These are phyloP conservation scores for Puya raimondii DNA, from an alignment of 176 grass and related monocot genomes.

Conservation along the genomic window DNA sequence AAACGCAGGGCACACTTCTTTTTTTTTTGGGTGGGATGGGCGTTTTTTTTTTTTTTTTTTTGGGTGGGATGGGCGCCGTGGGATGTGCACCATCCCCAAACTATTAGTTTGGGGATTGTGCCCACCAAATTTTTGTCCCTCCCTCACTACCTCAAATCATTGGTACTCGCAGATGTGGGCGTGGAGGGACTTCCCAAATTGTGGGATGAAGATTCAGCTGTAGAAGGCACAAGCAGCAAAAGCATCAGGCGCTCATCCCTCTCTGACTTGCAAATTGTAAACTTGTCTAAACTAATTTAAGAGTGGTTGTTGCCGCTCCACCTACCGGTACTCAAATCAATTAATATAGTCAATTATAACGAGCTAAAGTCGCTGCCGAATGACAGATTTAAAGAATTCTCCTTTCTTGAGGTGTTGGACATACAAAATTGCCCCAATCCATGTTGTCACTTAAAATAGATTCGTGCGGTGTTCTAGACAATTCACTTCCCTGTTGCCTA, in stretches of 20 bases:
- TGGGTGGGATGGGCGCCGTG: too few species aligned
- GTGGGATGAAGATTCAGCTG: neutral
- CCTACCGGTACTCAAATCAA: neutral
- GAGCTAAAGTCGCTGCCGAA: constrained; percentile 5
- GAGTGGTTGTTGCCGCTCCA: neutral
- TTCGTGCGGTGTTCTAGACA: too few species aligned
- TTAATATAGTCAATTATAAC: constrained; percentile 1
- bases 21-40: too few species aligned
- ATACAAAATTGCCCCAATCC: constrained; percentile 16
- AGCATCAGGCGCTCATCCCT: constrained; percentile 1
- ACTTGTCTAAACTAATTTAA: neutral
- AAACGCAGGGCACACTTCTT: too few species aligned
- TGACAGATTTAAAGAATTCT: constrained; percentile 7
- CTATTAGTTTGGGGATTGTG: too few species aligned
- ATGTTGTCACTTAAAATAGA: neutral
- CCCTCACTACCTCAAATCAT: neutral
- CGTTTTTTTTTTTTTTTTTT: too few species aligned
- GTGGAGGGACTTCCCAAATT: neutral
- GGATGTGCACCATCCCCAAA: too few species aligned
- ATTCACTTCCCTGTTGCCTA: constrained; percentile 13
- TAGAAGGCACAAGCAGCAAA: neutral
- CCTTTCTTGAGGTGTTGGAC: constrained; percentile 7
- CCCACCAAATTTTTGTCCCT: too few species aligned
- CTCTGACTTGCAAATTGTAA: neutral
- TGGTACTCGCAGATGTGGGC: neutral